A percentile compares a stretch with the other conserved stretches of the same genome.
phyloP scores from a whole-genome alignment of 192 early-diverging fungal genomes.

The Coemansia reversa region DNA sequence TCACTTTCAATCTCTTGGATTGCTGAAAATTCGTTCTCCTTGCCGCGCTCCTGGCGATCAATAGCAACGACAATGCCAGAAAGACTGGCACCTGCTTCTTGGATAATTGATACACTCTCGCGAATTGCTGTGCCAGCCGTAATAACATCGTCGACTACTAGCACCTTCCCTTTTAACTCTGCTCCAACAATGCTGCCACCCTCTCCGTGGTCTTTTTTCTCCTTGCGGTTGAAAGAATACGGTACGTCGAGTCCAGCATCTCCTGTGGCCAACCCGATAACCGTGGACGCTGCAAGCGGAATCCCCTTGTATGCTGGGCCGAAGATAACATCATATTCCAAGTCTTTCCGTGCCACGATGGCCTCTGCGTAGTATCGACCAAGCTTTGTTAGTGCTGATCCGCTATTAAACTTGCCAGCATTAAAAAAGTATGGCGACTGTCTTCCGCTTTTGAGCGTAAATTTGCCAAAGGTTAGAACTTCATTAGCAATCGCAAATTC shows the following conservation, averaged over 20 bases:
- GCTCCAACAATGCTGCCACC: constrained; percentile 95
- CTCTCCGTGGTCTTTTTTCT: constrained; percentile 98
- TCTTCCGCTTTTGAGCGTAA: constrained; percentile 92
- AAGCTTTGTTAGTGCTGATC: constrained; percentile 75
- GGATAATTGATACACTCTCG: constrained; percentile 83
- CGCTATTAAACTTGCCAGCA: constrained; percentile 93
- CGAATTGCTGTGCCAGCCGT: constrained; percentile 99
- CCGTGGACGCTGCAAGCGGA: constrained; percentile 82
- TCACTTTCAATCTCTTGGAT: constrained; percentile 91
- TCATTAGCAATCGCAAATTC: constrained; percentile 81
- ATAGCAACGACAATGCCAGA: constrained; percentile 89
- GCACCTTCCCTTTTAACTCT: constrained; percentile 67
- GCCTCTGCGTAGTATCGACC: constrained; percentile 90
- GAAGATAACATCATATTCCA: constrained; percentile 86
- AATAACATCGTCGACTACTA: constrained; percentile 97
- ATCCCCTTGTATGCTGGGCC: constrained; percentile 99
- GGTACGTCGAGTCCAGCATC: constrained; percentile 61
- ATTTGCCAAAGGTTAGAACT: constrained; percentile 90
- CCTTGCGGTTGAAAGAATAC: constrained; percentile 97
- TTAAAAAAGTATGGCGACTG: constrained; percentile 99
- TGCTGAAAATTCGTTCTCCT: constrained; percentile 70
- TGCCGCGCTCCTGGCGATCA: constrained; percentile 85
- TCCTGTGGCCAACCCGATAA: constrained; percentile 67
- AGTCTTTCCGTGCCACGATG: constrained; percentile 60
- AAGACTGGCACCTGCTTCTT: constrained; percentile 66